Evolutionary conservation across 805 yeast species (phyloP).

Genomic region (Pichia scutulata): DNA sequence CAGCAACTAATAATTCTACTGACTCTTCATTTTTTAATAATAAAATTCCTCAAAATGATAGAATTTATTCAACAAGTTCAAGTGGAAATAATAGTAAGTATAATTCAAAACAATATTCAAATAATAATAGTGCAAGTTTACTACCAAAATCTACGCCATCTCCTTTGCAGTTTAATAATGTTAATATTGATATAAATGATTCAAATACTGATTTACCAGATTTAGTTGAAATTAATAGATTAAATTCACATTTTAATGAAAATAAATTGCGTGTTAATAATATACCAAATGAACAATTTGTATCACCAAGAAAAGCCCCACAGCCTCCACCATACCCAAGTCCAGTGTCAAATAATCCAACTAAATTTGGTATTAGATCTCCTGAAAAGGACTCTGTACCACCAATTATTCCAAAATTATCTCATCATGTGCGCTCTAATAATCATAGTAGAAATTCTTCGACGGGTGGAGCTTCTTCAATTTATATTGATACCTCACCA

Average conservation of each 20-base stretch:
- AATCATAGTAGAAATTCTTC: constrained; percentile 24
- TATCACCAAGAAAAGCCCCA: constrained; percentile 70
- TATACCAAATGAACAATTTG: constrained; percentile 26
- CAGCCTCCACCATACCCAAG: constrained; percentile 44
- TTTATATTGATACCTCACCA: constrained; percentile 35
- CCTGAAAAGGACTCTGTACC: constrained; percentile 4
- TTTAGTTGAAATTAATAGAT: background rate
- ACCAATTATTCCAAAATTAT: background rate
- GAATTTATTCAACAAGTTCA: background rate
- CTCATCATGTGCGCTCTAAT: background rate
- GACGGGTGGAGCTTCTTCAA: constrained; percentile 20
- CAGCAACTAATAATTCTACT: background rate
- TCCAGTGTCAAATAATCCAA: constrained; percentile 19
- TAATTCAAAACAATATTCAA: constrained; percentile 10
- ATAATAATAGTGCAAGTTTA: background rate
- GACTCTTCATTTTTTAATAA: background rate
- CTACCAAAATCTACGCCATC: constrained; percentile 2
- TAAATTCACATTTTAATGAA: background rate
- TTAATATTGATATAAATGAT: background rate
- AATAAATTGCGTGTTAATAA: background rate
- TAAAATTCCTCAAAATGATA: background rate
- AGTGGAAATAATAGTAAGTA: background rate
- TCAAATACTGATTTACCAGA: background rate
- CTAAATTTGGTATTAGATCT: constrained; percentile 21
- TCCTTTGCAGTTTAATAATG: constrained; percentile 1